These are phyloP conservation scores for Russula dissimulans DNA, from an alignment of 768 basidiomycete species.

Conservation along the genomic window DNA sequence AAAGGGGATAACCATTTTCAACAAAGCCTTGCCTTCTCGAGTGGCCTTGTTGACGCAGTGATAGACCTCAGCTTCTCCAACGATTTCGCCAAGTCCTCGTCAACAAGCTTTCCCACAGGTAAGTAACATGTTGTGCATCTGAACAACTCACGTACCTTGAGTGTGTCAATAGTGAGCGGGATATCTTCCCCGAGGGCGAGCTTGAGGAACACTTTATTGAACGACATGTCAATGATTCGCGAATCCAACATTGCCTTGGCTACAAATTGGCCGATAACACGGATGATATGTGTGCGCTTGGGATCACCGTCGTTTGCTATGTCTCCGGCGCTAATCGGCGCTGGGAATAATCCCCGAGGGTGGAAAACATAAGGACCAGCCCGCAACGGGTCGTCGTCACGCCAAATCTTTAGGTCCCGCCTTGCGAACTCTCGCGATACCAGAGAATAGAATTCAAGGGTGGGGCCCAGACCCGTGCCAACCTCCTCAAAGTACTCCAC, in stretches of 20 bases:
- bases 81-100: constrained; percentile 77
- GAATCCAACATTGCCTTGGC: constrained; percentile 97
- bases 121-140: background rate
- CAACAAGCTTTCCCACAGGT: constrained; percentile 52
- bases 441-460: constrained; percentile 96
- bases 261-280: constrained; percentile 90
- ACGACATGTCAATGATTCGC: constrained; percentile 89
- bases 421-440: constrained; percentile 93
- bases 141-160: constrained; percentile 46
- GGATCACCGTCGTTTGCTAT: constrained; percentile 64
- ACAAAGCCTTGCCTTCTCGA: constrained; percentile 31
- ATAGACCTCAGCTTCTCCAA: constrained; percentile 71
- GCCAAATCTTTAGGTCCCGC: constrained; percentile 83
- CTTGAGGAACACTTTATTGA: constrained; percentile 94
- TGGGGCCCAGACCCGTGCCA: constrained; percentile 94
- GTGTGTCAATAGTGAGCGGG: constrained; percentile 70
- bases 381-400: constrained; percentile 63
- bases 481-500: constrained; percentile 99
- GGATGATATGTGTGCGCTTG: constrained; percentile 78
- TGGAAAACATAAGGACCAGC: constrained; percentile 71
- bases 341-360: constrained; percentile 80
- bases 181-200: constrained; percentile 81
- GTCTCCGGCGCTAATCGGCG: constrained; percentile 66
- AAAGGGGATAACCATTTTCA: background rate
- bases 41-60: constrained; percentile 31